Evolutionary conservation across 345 rosid genomes (phyloP), one percentile per base, ranked within the genome.

Genomic region (Sonneratia caseolaris): DNA sequence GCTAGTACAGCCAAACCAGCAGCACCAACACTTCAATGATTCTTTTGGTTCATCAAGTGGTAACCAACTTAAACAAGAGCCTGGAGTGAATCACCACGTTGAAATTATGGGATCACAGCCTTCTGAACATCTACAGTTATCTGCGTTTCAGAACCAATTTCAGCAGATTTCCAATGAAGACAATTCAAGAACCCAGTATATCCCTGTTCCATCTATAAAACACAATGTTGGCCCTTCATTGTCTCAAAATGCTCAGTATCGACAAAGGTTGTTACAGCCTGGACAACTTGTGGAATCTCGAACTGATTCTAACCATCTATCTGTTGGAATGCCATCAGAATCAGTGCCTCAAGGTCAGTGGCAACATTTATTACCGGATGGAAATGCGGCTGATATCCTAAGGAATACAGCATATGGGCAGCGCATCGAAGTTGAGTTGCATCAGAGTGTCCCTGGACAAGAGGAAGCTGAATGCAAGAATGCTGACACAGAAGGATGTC

Each of bases 391-490:
- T 68, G 82, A 79, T 78, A 74, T 82, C 59, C 67, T 82, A 37
- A 84, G 84, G 49, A 87, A 75, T 77, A 76, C 85, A 69, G 75
- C 84, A 47, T 79, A 75, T 72, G 98, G 85, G 78, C 91, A 85
- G 84, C 88, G 83, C 69, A 74, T 87, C 72, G 92, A 87, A 76
- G 92, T 86, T 80, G 95, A 90, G 78, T 91, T 91, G 75, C 82
- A 70, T 48, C 94, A 84, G 72, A 86, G 96, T 81, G 80, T 88
- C 55, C 78, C 88, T 22, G 86, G 85, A 40, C 87, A 84, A 70
- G 94, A 86, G 81, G 93, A 90, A 79, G 96, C 93, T 72, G 96
- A 90, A 71, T 79, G 84, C 72, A 91, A 88, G 76, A 87, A 84
- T 77, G 65, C 83, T 67, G 74, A 87, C 77, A 81, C 84, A 38